Evolutionary conservation across 441 rosid genomes (phyloP), one percentile per base, ranked within the genome.

Genomic region (Populus hybrid): DNA sequence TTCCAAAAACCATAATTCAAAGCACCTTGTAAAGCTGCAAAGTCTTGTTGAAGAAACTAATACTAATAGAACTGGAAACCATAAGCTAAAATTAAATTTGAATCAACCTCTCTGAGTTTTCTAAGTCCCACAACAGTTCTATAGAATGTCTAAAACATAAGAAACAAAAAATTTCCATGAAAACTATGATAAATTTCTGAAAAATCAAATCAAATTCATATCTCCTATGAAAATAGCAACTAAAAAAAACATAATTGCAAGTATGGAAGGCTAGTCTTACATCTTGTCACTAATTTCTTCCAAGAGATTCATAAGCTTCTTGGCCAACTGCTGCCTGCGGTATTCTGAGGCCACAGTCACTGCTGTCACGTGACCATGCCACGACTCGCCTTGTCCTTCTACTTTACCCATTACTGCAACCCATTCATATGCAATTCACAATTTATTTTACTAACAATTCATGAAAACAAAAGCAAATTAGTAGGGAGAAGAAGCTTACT

Each of bases 231-330:
- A 61, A 21, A 21, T 61, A 61, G 66, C 26, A 61, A 10, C 66
- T 63, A 63, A 63, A 24, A 59, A 21, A 3, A 61, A 23, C 12
- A 63, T n/a, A 21, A 23, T 9, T 21, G 66, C 10, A 9, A 21
- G 28, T 23, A 63, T 63, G 66, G 4, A 63, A 21, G 66, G 66
- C 23, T 10, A 23, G 10, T 24, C 86, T 82, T 90, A 92, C 98
- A 93, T 94, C 84, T 93, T 94, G 83, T 96, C 98, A 78, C 98
- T 92, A 75, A 94, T 83, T 46, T 91, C 96, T 86, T 96, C 97
- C 3, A 96, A 86, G 79, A 94, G 90, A 86, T 96, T 92, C 98
- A 94, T 93, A 68, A 93, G 89, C 82, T 92, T 94, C 87, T 92
- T 93, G 21, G 98, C 98, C 59, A 96, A 89, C 77, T 92, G 97